Evolutionary conservation across 352 stramenopile species (phyloP).

Genomic region (Phytophthora pluvialis): DNA sequence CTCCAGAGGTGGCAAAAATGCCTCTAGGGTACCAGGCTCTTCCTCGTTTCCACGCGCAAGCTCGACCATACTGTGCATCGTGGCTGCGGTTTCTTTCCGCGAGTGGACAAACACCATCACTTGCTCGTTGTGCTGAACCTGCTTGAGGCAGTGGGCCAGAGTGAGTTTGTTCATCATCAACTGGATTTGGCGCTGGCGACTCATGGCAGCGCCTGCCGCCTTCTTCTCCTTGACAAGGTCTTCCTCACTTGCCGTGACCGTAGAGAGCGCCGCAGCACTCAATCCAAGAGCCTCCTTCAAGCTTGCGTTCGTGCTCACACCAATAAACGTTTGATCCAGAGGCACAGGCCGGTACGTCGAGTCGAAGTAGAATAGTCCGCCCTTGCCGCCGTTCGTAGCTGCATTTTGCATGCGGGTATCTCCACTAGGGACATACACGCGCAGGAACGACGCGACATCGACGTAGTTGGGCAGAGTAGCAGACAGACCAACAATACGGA

Average conservation of each 20-base stretch:
- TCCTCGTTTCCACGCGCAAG: slow-evolving; percentile 77
- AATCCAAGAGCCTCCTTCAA: slow-evolving; percentile 71
- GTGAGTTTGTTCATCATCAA: slow-evolving; percentile 90
- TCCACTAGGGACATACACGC: slow-evolving; percentile 86
- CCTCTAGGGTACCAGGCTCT: slow-evolving; percentile 56
- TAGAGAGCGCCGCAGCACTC: slow-evolving; percentile 52
- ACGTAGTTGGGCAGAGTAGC: slow-evolving; percentile 99
- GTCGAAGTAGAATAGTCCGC: slow-evolving; percentile 98
- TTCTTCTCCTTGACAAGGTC: slow-evolving; percentile 55
- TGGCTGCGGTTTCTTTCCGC: slow-evolving; percentile 97
- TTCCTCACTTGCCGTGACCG: slow-evolving; percentile 53
- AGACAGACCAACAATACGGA: slow-evolving; percentile 98
- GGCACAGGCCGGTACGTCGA: slow-evolving; percentile 97
- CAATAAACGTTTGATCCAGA: slow-evolving; percentile 99
- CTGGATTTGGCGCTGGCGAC: slow-evolving; percentile 65
- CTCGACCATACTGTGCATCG: slow-evolving; percentile 93
- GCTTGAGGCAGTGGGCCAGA: slow-evolving; percentile 70
- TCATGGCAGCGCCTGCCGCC: slow-evolving; percentile 48
- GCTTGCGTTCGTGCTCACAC: slow-evolving; percentile 86
- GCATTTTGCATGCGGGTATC: slow-evolving; percentile 66
- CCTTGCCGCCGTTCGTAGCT: slow-evolving; percentile 73
- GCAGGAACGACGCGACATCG: slow-evolving; percentile 98
- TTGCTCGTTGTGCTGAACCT: slow-evolving; percentile 75
- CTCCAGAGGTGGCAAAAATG: slow-evolving; percentile 63
- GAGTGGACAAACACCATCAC: slow-evolving; percentile 99